Base-by-base conservation (phyloP, 768 basidiomycete species). In the Tylopilus felleus region DNA sequence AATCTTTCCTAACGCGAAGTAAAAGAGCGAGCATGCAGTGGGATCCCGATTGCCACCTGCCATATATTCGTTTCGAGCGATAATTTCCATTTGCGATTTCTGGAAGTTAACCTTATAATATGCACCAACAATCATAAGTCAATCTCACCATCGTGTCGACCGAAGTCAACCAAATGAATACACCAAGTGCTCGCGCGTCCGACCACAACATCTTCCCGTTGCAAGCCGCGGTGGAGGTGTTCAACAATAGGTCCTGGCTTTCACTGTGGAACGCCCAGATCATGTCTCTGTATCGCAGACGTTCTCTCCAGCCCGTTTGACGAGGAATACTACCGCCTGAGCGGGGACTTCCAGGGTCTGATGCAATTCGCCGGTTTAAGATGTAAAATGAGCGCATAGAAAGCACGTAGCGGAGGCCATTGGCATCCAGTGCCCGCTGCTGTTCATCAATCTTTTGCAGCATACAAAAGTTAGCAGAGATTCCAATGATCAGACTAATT, bases 201-300 rank as follows among this genome's bases (percentile, higher is more conserved):
- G 79, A 74, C 96, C 96, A 98, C 35, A 81, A 70, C 85, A 98
- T 90, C 72, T 91, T 96, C 0, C 85, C 87, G 35, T 81, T 80
- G 61, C 91, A 95, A 13, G 88, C 85, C 4, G 78, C 72, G 16
- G 78, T 78, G 2, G 89, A 88, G 4, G 86, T 84, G 25, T 78
- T 74, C 49, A 97, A 69, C 5, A 99, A 70, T 42, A 98, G 69
- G 17, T 89, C 92, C 63, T 99, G 94, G 64, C 86, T 91, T 70
- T 97, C 93, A 65, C 94, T 97, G 62, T 97, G 90, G 67, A 88
- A 95, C 0, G 95, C 96, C 95, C 96, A 99, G 25, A 98, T 79
- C 75, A 98, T 92, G 69, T 99, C 96, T 31, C 97, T 84, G 70
- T 89, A 94, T 21, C 91, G 83, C 44, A 96, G 77, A n/a, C 92